Evolutionary conservation across 495 filamentous ascomycete species (phyloP).

Genomic region (Parachaetomium inaequale): DNA sequence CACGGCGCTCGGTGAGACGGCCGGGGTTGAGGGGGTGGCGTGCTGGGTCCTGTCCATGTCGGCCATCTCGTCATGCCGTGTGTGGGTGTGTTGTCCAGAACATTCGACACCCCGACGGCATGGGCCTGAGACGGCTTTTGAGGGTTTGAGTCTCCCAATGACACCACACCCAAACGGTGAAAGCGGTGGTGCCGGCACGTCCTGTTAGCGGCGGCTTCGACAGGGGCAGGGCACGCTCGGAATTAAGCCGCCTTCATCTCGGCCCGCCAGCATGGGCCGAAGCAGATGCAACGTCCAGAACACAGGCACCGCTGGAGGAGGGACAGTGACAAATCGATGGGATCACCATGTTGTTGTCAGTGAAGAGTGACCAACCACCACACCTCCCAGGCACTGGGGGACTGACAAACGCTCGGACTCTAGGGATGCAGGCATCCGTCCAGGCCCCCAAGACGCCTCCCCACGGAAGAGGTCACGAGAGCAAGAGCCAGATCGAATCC

Average conservation of each 20-base stretch:
- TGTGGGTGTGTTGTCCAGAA: not conserved
- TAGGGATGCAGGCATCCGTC: not conserved
- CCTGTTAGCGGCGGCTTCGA: not conserved
- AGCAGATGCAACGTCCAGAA: not conserved
- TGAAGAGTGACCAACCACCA: not conserved
- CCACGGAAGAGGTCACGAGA: not conserved
- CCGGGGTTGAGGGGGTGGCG: not conserved
- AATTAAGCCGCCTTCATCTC: constrained; percentile 1
- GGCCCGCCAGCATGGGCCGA: not conserved
- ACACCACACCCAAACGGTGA: not conserved
- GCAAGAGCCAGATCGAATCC: not conserved
- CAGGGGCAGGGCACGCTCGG: not conserved
- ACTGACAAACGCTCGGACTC: not conserved
- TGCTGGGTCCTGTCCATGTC: not conserved
- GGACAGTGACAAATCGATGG: not conserved
- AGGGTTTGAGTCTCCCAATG: not conserved
- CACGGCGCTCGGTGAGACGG: not conserved
- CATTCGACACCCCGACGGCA: not conserved
- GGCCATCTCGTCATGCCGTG: not conserved
- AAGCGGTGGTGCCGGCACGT: not conserved
- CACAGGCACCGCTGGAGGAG: not conserved
- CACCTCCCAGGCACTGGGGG: not conserved
- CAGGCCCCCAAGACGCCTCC: not conserved
- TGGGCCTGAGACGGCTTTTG: not conserved
- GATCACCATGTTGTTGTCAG: not conserved